phyloP scores from a whole-genome alignment of 2,329 filamentous ascomycete species.

The Meredithiella fracta region DNA sequence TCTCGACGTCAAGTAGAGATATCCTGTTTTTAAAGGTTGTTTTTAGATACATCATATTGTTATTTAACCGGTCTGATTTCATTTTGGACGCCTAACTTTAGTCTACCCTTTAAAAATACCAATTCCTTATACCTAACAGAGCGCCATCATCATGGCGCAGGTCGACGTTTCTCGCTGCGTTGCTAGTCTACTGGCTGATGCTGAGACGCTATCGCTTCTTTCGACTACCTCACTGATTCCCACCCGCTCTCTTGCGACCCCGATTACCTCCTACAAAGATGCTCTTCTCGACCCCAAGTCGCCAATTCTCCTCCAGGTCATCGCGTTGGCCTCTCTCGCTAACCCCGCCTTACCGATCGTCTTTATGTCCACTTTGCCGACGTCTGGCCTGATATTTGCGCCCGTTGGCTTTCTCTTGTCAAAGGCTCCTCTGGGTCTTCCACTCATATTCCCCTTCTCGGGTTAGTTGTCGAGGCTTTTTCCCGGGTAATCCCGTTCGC shows the following conservation, averaged over 20 bases:
- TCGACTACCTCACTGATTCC: constrained; percentile 25
- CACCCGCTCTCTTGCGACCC: constrained; percentile 20
- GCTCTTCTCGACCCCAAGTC: constrained; percentile 34
- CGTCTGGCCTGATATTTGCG: constrained; percentile 66
- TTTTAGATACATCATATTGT: not conserved
- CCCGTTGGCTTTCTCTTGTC: constrained; percentile 50
- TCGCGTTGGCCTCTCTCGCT: constrained; percentile 51
- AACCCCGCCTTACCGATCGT: constrained; percentile 50
- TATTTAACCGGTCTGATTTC: not conserved
- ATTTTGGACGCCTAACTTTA: not conserved
- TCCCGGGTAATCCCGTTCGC: constrained; percentile 68
- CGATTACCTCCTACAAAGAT: constrained; percentile 24
- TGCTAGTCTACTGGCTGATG: constrained; percentile 14
- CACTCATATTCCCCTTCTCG: constrained; percentile 18
- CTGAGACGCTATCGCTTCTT: constrained; percentile 24
- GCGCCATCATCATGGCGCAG: constrained; percentile 13
- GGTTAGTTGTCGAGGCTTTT: constrained; percentile 47
- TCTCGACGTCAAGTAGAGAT: not conserved
- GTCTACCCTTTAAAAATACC: not conserved
- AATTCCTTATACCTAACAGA: not conserved
- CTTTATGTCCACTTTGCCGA: constrained; percentile 61
- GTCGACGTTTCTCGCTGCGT: constrained; percentile 14
- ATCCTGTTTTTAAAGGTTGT: not conserved
- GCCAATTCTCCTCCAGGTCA: constrained; percentile 51
- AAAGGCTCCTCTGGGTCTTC: constrained; percentile 16